Conservation (phyloP, 192 early-diverging fungal species). For the Mortierella alpina region DNA sequence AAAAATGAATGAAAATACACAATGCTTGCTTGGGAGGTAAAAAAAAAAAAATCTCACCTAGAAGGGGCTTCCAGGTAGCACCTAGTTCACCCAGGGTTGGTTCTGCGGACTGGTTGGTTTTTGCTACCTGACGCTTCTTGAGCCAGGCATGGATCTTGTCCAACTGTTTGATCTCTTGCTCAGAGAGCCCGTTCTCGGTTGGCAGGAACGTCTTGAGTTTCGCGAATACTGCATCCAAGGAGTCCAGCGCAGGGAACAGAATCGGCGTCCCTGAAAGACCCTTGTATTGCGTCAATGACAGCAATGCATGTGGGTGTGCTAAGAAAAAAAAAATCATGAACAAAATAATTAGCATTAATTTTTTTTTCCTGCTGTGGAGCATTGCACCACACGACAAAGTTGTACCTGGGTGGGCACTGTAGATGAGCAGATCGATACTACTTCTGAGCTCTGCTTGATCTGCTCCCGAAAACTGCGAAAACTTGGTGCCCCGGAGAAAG, state of each 20-base stretch:
- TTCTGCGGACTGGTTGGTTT: conserved; percentile 23
- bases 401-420: conserved; percentile 72
- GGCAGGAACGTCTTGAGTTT: conserved; percentile 51
- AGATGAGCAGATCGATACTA: conserved; percentile 69
- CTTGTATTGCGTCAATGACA: conserved; percentile 55
- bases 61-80: conserved; percentile 37
- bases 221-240: conserved; percentile 44
- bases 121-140: conserved; percentile 44
- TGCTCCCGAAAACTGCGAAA: conserved; percentile 71
- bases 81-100: conserved; percentile 40
- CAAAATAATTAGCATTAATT: not conserved
- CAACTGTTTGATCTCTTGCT: conserved; percentile 34
- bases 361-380: not conserved
- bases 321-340: conserved; percentile 1
- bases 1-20: not conserved
- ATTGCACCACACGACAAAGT: not conserved
- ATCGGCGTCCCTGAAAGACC: conserved; percentile 57
- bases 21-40: not conserved
- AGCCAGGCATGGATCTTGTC: conserved; percentile 43
- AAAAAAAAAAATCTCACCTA: conserved; percentile 16
- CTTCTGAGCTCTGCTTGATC: conserved; percentile 68
- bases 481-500: conserved; percentile 68
- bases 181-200: conserved; percentile 15
- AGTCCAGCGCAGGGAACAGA: conserved; percentile 46
- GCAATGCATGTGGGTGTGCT: conserved; percentile 71